Base-by-base conservation (phyloP, 352 stramenopile species). In the Globisporangium cylindrosporum region DNA sequence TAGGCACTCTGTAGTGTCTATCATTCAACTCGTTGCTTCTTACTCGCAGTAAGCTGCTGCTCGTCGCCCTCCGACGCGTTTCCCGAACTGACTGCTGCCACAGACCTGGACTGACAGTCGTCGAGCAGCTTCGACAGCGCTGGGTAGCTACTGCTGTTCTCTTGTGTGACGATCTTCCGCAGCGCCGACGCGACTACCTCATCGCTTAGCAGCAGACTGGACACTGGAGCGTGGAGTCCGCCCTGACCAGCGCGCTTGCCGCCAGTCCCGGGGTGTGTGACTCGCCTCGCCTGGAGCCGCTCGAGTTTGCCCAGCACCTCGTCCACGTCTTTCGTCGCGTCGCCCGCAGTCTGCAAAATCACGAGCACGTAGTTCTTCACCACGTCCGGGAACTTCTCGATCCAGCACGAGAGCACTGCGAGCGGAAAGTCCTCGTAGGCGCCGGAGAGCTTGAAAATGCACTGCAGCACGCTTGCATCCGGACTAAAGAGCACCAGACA, bases 401-500 rank as follows among this genome's bases (percentile, higher is more conserved):
- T 79, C 88, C 88, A 95, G 48, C 76, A 84, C 7, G 78, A 75
- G 20, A 95, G 68, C 43, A 92, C 62, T n/a, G 83, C 82, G 32
- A 86, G 66, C 2, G 88, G 75, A 56, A 95, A 93, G 64, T 87
- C 74, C 3, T 86, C 82, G 68, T 88, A 93, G 9, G 71, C 59
- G 32, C 80, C 66, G 8, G 78, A 73, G 10, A 95, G 82, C 62
- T 92, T 94, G 67, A 90, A 91, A 20, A 94, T 71, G 51, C 79
- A 86, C 53, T 94, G 86, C 9, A 95, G 71, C n/a, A 91, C 74
- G 25, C 75, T 89, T 9, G 68, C 62, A 48, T 95, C 86, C 5
- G 88, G 88, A 4, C 70, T 74, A 62, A 91, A 90, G 34, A 88
- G 84, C 58, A 92, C 73, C 36, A 95, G 63, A 60, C 86, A 92